Conservation (phyloP, 129 eudicot genomes). For the Pittosporum tobira region DNA sequence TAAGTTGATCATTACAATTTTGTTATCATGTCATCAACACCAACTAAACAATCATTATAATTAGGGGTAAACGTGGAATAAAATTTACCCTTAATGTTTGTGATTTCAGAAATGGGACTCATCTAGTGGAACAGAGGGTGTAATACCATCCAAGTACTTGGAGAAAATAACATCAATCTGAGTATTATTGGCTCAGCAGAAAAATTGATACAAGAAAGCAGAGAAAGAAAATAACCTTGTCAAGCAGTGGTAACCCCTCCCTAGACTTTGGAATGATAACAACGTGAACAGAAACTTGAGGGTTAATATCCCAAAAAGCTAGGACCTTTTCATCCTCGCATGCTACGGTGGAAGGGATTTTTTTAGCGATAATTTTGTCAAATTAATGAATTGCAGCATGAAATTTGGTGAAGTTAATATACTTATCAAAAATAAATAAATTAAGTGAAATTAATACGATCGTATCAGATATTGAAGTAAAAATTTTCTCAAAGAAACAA, state of each 20-base stretch:
- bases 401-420: neutral
- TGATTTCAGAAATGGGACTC: no score
- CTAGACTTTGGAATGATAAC: constrained; percentile 73
- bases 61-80: no score
- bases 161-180: no score
- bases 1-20: no score
- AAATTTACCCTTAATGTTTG: no score
- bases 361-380: constrained; percentile 88
- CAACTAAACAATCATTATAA: no score
- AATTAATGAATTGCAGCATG: constrained; percentile 32
- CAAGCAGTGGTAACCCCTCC: constrained; percentile 77
- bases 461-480: neutral
- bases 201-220: constrained; percentile 3
- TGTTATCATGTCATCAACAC: no score
- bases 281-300: constrained; percentile 92
- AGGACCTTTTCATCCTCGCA: constrained; percentile 83
- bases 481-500: neutral
- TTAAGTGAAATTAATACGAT: no score
- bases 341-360: constrained; percentile 66
- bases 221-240: constrained; percentile 47
- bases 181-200: neutral
- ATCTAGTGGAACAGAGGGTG: no score
- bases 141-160: no score
- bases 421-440: no score
- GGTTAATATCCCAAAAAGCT: constrained; percentile 78